Evolutionary conservation across 345 rosid genomes (phyloP), one percentile per base, ranked within the genome.

Genomic region (Dipteronia dyeriana): DNA sequence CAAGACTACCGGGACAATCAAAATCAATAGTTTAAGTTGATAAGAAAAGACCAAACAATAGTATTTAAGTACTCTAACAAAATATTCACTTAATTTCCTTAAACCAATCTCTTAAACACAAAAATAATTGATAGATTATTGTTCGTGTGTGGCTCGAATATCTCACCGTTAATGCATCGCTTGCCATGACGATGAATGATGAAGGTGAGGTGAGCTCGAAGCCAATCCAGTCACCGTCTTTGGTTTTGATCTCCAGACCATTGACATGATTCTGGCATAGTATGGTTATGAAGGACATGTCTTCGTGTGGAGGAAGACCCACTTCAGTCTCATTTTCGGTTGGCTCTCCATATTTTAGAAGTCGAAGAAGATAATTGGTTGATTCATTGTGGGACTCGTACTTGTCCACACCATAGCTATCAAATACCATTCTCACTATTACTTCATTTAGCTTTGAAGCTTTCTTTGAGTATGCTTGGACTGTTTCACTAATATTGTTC

Each of bases 171-270:
- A 43, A 62, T 23, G 74, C 79, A 70, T 29, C 73, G 9, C 49
- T 69, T 60, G 75, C 69, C 38, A 78, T 49, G 71, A 63, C 64
- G 1, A 68, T 41, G 56, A 67, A 26, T 9, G 81, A 71, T 47
- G 71, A 45, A 0, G 62, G 71, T 3, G 80, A 45, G 23, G 68
- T 7, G 68, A 63, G 64, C 41, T 45, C 41, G 10, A 57, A 23
- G 22, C n/a, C 12, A 20, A 84, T 80, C 84, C 87, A 84, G 1
- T 78, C 54, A 8, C 80, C 84, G 2, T 78, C 49, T 78, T 76
- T 78, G 31, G 82, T 82, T 49, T 80, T 80, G 2, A 84, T 71
- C 73, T 85, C 83, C 25, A 87, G 70, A 0, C 84, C 84, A 9
- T 81, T 78, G 8, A 82, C 82, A 43, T 80, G 70, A 39, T 78